phyloP scores from a whole-genome alignment of 2,329 filamentous ascomycete species.

The Chrysoporthe austroafricana region DNA sequence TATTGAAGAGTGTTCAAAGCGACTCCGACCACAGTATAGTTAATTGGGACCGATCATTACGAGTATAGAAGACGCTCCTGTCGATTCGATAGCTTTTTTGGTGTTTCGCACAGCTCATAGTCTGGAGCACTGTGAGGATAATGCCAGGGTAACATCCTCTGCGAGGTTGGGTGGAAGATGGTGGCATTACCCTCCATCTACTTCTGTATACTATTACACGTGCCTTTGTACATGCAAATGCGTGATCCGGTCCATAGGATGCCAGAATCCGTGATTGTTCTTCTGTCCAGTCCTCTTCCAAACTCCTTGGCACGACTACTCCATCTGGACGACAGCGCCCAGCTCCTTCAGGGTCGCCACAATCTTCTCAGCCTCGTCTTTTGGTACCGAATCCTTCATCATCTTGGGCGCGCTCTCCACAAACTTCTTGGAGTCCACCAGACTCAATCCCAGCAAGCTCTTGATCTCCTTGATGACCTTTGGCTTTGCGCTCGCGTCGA shows the following conservation, averaged over 20 bases:
- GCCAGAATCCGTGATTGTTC: slow-evolving; percentile 6
- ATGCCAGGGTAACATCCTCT: not conserved
- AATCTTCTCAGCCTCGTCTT: slow-evolving; percentile 99
- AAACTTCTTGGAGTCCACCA: slow-evolving; percentile 99
- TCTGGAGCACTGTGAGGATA: not conserved
- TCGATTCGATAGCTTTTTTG: not conserved
- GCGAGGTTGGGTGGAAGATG: slow-evolving; percentile 14
- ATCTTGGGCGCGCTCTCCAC: slow-evolving; percentile 97
- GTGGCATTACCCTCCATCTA: slow-evolving; percentile 30
- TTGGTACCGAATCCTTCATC: slow-evolving; percentile 98
- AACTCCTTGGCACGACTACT: slow-evolving; percentile 57
- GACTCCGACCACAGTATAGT: not conserved
- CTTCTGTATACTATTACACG: slow-evolving; percentile 40
- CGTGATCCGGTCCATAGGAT: slow-evolving; percentile 18
- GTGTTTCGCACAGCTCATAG: not conserved
- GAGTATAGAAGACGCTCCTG: too few species aligned
- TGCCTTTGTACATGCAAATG: slow-evolving; percentile 36
- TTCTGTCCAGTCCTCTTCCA: slow-evolving; percentile 19
- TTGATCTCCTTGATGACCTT: slow-evolving; percentile 99
- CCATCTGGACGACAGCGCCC: slow-evolving; percentile 87
- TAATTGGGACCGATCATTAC: not conserved
- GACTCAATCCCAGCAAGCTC: slow-evolving; percentile 86
- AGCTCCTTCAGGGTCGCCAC: slow-evolving; percentile 89
- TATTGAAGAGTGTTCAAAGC: slow-evolving; percentile 1
- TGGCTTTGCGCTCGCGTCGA: slow-evolving; percentile 87